Evolutionary conservation across 495 filamentous ascomycete genomes (phyloP).

Genomic region (Penicillium diatomitis): DNA sequence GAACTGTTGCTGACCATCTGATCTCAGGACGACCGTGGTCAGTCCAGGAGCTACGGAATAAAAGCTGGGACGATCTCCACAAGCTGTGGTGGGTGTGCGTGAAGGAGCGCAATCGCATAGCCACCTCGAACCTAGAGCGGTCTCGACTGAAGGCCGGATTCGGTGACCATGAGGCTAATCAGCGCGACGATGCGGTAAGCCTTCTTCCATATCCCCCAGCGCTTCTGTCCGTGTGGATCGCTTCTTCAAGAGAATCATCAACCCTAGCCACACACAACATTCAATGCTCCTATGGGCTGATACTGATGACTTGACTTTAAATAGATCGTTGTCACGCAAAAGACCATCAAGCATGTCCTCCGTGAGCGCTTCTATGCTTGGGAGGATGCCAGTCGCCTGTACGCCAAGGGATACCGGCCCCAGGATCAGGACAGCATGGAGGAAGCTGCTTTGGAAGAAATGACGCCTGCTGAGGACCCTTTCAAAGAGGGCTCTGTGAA

Average conservation of each 20-base stretch:
- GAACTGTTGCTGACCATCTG: constrained; percentile 9
- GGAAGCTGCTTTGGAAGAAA: constrained; percentile 5
- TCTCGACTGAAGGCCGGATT: constrained; percentile 54
- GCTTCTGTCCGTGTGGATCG: too few relatives aligned
- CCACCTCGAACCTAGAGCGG: constrained; percentile 64
- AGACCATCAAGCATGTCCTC: constrained; percentile 70
- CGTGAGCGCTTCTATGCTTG: constrained; percentile 86
- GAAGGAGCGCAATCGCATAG: constrained; percentile 84
- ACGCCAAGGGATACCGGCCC: constrained; percentile 44
- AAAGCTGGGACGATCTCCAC: constrained; percentile 92
- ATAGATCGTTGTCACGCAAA: constrained; percentile 64
- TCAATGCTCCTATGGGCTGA: too few relatives aligned
- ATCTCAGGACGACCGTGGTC: constrained; percentile 66
- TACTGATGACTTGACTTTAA: not conserved
- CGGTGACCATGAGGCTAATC: constrained; percentile 53
- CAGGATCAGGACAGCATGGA: constrained; percentile 16
- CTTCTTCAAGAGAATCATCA: too few relatives aligned
- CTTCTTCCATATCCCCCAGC: not conserved
- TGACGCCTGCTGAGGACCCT: constrained; percentile 2
- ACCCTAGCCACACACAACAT: too few relatives aligned
- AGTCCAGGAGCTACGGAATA: constrained; percentile 76
- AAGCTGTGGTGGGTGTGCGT: constrained; percentile 89
- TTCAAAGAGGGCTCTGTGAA: constrained; percentile 3
- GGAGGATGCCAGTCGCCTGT: constrained; percentile 70
- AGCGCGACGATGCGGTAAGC: constrained; percentile 55